phyloP scores from a whole-genome alignment of 192 early-diverging fungal genomes.

The Borealophlyctis nickersoniae region DNA sequence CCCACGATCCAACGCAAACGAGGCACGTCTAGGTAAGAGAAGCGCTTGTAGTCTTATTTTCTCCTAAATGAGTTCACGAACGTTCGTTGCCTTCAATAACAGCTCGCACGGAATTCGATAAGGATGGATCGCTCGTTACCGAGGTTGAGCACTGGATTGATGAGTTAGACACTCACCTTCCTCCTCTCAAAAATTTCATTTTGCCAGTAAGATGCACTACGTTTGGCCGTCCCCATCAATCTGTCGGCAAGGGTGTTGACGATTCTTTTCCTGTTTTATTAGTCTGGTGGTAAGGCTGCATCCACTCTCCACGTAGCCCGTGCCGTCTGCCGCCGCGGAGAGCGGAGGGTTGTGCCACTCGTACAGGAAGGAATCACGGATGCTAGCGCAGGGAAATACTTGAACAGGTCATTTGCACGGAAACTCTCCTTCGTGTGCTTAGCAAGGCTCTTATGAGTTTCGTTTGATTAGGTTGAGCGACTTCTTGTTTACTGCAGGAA shows the following conservation, averaged over 20 bases:
- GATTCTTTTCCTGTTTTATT: conserved; percentile 16
- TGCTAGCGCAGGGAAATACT: conserved; percentile 58
- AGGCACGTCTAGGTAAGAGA: conserved; percentile 45
- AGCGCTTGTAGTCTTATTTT: not conserved
- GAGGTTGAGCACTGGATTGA: conserved; percentile 87
- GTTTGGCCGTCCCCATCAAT: conserved; percentile 5
- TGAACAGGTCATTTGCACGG: conserved; percentile 58
- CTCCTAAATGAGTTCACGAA: too few species aligned
- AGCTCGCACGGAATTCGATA: conserved; percentile 75
- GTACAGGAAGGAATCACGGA: conserved; percentile 57
- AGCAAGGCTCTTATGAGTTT: conserved; percentile 35
- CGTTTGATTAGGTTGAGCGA: conserved; percentile 66
- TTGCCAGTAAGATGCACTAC: conserved; percentile 57
- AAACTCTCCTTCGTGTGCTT: conserved; percentile 28
- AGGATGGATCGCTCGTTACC: conserved; percentile 53
- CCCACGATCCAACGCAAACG: conserved; percentile 59
- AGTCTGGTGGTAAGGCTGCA: conserved; percentile 82
- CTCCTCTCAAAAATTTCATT: conserved; percentile 79
- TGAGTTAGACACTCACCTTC: conserved; percentile 62
- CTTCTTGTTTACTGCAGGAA: conserved; percentile 85
- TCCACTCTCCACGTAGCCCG: conserved; percentile 80
- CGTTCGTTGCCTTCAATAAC: not conserved
- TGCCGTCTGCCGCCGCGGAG: conserved; percentile 80
- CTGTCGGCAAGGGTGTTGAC: not conserved
- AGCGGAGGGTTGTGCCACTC: conserved; percentile 75